Percentiles rank a stretch among this genome's conserved stretches.
Conservation (phyloP, 768 basidiomycete genomes). For the Lyophyllum shimeji region DNA sequence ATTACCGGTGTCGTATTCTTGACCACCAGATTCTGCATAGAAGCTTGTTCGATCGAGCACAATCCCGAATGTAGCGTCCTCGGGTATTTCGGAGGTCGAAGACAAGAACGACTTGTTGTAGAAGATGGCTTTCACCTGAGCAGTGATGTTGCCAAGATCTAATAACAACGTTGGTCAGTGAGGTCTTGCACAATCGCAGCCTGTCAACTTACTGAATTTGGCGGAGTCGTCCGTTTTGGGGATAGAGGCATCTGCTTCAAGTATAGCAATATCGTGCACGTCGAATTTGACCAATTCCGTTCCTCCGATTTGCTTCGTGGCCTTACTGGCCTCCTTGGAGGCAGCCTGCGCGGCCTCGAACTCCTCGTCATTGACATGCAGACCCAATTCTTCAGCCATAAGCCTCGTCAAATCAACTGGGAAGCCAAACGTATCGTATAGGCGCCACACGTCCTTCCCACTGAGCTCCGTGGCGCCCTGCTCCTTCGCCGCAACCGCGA, state of each 20-base stretch:
- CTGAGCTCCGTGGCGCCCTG: constrained; percentile 64
- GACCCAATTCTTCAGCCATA: constrained; percentile 93
- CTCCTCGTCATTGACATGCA: constrained; percentile 82
- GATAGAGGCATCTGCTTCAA: constrained; percentile 76
- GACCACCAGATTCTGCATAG: constrained; percentile 97
- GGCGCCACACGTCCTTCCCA: constrained; percentile 93
- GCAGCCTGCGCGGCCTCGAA: constrained; percentile 87
- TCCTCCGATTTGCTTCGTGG: constrained; percentile 67
- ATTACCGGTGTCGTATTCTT: constrained; percentile 95
- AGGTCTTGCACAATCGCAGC: background rate
- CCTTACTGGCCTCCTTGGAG: constrained; percentile 92
- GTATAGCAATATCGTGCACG: constrained; percentile 87
- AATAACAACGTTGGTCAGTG: background rate
- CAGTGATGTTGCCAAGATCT: constrained; percentile 79
- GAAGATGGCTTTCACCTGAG: constrained; percentile 83
- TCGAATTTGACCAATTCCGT: constrained; percentile 83
- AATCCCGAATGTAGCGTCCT: constrained; percentile 74
- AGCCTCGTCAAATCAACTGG: constrained; percentile 94
- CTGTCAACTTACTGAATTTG: constrained; percentile 74
- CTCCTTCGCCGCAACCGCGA: constrained; percentile 66
- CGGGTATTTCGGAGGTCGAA: constrained; percentile 66
- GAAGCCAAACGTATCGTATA: constrained; percentile 99
- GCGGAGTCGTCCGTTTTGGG: constrained; percentile 91
- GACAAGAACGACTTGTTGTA: constrained; percentile 71
- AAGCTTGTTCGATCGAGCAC: constrained; percentile 92